These are phyloP conservation scores for Triangularia verruculosa DNA, from an alignment of 2,329 filamentous ascomycete species.

Conservation along the genomic window DNA sequence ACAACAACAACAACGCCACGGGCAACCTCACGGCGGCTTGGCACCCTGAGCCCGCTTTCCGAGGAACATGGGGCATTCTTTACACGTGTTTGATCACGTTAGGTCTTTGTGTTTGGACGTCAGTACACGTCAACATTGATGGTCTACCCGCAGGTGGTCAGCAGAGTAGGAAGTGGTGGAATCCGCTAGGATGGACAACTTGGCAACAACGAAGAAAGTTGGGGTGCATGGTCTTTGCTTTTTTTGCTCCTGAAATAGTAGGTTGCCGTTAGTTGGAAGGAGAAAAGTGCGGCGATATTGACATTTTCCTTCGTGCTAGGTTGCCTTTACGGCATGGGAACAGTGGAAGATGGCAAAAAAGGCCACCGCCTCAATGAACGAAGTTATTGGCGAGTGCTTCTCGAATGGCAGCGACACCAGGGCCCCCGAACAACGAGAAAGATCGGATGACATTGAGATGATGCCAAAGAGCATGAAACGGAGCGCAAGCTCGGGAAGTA, in stretches of 20 bases:
- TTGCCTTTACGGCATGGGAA: background rate
- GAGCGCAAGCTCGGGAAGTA: too few relatives aligned
- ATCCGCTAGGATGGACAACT: background rate
- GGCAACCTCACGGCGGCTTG: background rate
- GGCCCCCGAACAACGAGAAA: too few relatives aligned
- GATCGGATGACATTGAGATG: too few relatives aligned
- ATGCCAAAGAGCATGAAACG: too few relatives aligned
- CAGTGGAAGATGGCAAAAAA: background rate
- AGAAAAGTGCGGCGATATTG: too few relatives aligned
- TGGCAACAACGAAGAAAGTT: background rate
- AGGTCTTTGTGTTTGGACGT: background rate
- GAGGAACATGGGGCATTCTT: background rate
- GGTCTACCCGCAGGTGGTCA: background rate
- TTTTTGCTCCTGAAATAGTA: background rate
- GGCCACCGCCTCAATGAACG: background rate
- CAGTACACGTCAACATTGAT: slow-evolving; percentile 1
- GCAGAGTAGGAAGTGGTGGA: background rate
- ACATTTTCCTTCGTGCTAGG: too few relatives aligned
- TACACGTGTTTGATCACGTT: background rate
- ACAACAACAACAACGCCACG: too few relatives aligned
- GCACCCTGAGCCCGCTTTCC: background rate
- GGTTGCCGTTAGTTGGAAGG: too few relatives aligned
- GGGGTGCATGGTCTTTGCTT: background rate
- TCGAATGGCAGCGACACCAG: background rate
- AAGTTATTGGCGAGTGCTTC: background rate